Percentiles rank a stretch among this genome's conserved stretches.
phyloP scores from a whole-genome alignment of 1,139 yeast species.

The Lodderomyces oxycetoniae region DNA sequence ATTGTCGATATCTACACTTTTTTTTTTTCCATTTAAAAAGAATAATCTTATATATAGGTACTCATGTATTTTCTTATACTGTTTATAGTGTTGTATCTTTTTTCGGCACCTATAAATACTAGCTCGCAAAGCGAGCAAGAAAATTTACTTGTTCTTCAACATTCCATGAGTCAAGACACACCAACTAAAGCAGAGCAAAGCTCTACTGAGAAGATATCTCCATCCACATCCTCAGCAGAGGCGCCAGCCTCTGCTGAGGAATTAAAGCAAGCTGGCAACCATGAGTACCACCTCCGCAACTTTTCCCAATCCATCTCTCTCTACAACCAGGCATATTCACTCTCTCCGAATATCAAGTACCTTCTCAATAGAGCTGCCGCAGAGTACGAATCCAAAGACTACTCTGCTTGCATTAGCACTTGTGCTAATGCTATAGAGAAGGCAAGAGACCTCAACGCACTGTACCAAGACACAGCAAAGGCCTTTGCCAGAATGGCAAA shows the following conservation, averaged over 20 bases:
- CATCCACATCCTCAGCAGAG: no score
- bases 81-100: no score
- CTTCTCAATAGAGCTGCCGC: constrained; percentile 97
- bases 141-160: no score
- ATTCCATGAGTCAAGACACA: no score
- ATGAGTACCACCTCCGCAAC: constrained; percentile 76
- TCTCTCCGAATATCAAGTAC: constrained; percentile 81
- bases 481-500: constrained; percentile 91
- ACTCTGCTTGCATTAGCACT: constrained; percentile 75
- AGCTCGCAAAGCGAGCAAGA: no score
- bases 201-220: no score
- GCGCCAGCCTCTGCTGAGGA: no score
- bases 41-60: not conserved
- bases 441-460: constrained; percentile 88
- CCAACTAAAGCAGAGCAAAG: no score
- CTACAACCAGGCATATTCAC: constrained; percentile 84
- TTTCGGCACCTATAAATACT: no score
- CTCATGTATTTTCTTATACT: no score
- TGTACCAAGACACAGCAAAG: constrained; percentile 87
- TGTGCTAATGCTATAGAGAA: constrained; percentile 80
- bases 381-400: constrained; percentile 92
- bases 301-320: constrained; percentile 90
- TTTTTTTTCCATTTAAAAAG: constrained; percentile 1
- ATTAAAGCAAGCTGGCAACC: constrained; percentile 82
- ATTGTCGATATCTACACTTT: no score